Evolutionary conservation across 2,329 filamentous ascomycete genomes (phyloP), one percentile per base, ranked within the genome.

Genomic region (Davidsoniella australis): DNA sequence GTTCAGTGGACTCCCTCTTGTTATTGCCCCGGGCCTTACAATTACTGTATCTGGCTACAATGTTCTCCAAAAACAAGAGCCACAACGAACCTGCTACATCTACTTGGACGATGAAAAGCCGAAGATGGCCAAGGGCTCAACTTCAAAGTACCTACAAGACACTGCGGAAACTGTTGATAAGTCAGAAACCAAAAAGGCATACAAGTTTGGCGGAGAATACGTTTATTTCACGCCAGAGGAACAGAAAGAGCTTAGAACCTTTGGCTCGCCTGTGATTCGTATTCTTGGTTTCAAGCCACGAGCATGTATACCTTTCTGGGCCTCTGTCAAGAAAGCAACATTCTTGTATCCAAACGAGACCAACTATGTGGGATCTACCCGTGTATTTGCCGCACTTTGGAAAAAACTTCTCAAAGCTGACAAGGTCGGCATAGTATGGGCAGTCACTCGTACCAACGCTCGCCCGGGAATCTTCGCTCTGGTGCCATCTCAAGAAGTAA

Each of bases 11-110:
- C 68, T 95, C n/a, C 76, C 85, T 0, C 74, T 98, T 50, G 88
- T 96, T 61, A 74, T 98, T 48, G 87, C 84, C 0, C 88, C 89
- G 0, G 79, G 79, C 1, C 68, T 98, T 20, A 79, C 73, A 41
- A 94, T 98, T 48, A 88, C 88, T 0, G 81, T 98, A 38, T 95
- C 93, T 58, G 91, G 91, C 5, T 98, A 89, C 66, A 85, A 94
- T 46, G 67, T 95, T 10, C 72, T 95, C 49, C 89, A 94, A 58
- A 78, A 79, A 41, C 89, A 96, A 61, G 75, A 78, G 45, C 82
- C 86, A 10, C 81, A 82, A 3, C 74, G 87, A 46, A 91, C 78
- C 40, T 89, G 83, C 59, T 96, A 87, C 59, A 78, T 98, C 54
- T 96, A 84, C 74, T 69, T 91, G 1, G 82, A 82, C 18, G 85